Percentiles rank a stretch among this genome's conserved stretches.
Conservation (phyloP, 208 protist species). For the Leishmania gerbilli region DNA sequence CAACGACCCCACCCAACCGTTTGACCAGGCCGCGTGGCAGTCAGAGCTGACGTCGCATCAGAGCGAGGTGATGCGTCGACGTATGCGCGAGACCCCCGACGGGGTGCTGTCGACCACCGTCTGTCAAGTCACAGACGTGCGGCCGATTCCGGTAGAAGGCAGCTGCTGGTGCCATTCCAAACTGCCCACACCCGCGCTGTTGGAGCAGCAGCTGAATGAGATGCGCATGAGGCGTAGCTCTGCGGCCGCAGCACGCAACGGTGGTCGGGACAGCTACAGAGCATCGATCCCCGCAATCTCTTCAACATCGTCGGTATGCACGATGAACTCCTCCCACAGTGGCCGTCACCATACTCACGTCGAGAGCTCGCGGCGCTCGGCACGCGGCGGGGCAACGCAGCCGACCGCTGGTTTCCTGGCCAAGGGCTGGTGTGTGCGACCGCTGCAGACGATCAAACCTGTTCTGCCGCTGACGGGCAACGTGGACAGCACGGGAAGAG, state of each 20-base stretch:
- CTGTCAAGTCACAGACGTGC: slow-evolving; percentile 43
- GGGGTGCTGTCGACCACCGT: slow-evolving; percentile 21
- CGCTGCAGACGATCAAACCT: slow-evolving; percentile 34
- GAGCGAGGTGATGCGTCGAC: slow-evolving; percentile 31
- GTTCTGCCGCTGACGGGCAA: slow-evolving; percentile 28
- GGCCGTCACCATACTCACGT: slow-evolving; percentile 12
- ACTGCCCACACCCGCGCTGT: slow-evolving; percentile 47
- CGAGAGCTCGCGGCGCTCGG: slow-evolving; percentile 16
- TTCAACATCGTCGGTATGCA: slow-evolving; percentile 13
- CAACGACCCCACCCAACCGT: slow-evolving; percentile 46
- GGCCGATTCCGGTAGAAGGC: slow-evolving; percentile 49
- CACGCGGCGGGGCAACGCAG: background rate
- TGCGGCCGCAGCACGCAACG: background rate
- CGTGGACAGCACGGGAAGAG: slow-evolving; percentile 17
- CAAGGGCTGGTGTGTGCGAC: slow-evolving; percentile 63
- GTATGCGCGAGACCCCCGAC: slow-evolving; percentile 18
- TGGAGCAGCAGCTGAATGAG: slow-evolving; percentile 46
- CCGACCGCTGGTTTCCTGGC: slow-evolving; percentile 8
- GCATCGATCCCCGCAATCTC: slow-evolving; percentile 7
- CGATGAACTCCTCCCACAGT: slow-evolving; percentile 4
- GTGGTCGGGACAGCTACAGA: background rate
- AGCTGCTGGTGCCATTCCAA: slow-evolving; percentile 52
- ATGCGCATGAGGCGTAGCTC: slow-evolving; percentile 20
- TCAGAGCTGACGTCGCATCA: slow-evolving; percentile 27
- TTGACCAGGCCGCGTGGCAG: slow-evolving; percentile 47